Evolutionary conservation across 1,139 yeast genomes (phyloP), one percentile per base, ranked within the genome.

Genomic region (Sugiyamaella sp.): DNA sequence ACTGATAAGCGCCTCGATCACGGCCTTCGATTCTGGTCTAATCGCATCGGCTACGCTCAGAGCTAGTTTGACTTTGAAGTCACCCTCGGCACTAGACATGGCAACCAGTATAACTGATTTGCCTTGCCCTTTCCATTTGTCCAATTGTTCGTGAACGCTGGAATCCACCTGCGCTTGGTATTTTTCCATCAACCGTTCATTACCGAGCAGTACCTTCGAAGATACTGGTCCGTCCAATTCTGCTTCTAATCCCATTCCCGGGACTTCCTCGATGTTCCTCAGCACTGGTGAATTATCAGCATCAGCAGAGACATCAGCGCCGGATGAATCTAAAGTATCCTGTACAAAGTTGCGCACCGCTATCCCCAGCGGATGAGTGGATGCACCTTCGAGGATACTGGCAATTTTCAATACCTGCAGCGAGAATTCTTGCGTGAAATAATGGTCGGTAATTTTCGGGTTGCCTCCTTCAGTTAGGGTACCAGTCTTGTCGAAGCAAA

Each of bases 401-500:
- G 85, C 76, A 1, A 79, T 67, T 64, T 82, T 86, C 16, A 44
- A 22, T 2, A 80, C 63, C 1, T 54, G 61, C 6, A 59, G 56
- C 2, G 56, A 55, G 2, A 58, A 57, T 22, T 58, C 61, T n/a
- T 58, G 61, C 29, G 64, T 59, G 10, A 69, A 60, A 2, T 74
- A 67, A 58, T 71, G 76, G 60, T 85, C 80, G 0, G 86, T 81
- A 1, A 86, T 79, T 49, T 72, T 71, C 47, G 84, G 77, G 33
- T 80, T 80, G 1, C 88, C 88, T 20, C 81, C 83, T 55, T 71
- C 71, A 0, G 95, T 86, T 57, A 86, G 72, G 0, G 95, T 86
- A 1, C 95, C 95, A 0, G 95, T 86, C 62, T 86, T 86, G 69
- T 86, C 95, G 68, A 86, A 86, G 62, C 91, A 86, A 12, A 86